Evolutionary conservation across 495 filamentous ascomycete genomes (phyloP).

Genomic region (Penicillium lagena): DNA sequence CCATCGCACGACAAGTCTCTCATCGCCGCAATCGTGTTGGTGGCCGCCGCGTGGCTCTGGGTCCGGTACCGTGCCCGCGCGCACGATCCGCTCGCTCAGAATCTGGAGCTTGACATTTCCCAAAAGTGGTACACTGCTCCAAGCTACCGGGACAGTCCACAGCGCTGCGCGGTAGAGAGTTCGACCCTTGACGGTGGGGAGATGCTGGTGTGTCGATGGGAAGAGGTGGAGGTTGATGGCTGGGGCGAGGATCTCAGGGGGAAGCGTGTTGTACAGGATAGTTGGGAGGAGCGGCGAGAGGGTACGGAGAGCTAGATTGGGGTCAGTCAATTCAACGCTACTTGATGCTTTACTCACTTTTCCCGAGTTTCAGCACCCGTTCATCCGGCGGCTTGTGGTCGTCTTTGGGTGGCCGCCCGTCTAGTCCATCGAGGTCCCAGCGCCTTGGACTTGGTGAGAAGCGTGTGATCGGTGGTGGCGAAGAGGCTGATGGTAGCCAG

Average conservation of each 20-base stretch:
- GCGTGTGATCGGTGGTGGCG: conserved; percentile 9
- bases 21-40: conserved; percentile 44
- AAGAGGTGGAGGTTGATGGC: conserved; percentile 92
- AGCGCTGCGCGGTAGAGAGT: conserved; percentile 88
- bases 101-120: conserved; percentile 86
- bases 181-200: conserved; percentile 82
- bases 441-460: conserved; percentile 18
- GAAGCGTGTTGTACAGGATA: conserved; percentile 74
- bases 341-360: conserved; percentile 51
- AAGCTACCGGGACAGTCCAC: conserved; percentile 92
- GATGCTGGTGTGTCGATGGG: conserved; percentile 91
- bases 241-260: conserved; percentile 80
- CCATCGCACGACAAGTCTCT: conserved; percentile 86
- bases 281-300: conserved; percentile 84
- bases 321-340: not conserved
- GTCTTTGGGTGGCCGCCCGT: conserved; percentile 4
- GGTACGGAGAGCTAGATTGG: conserved; percentile 57
- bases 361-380: conserved; percentile 82
- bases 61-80: conserved; percentile 33
- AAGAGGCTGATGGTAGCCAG: conserved; percentile 18
- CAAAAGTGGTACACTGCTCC: conserved; percentile 84
- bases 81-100: conserved; percentile 79
- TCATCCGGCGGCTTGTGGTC: conserved; percentile 58
- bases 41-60: conserved; percentile 12
- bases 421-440: conserved; percentile 10